Percentiles rank a stretch among this genome's conserved stretches.
Evolutionary conservation across 225 moss, liverwort and hornwort genomes (phyloP).

Genomic region (Pseudoscleropodium purum): DNA sequence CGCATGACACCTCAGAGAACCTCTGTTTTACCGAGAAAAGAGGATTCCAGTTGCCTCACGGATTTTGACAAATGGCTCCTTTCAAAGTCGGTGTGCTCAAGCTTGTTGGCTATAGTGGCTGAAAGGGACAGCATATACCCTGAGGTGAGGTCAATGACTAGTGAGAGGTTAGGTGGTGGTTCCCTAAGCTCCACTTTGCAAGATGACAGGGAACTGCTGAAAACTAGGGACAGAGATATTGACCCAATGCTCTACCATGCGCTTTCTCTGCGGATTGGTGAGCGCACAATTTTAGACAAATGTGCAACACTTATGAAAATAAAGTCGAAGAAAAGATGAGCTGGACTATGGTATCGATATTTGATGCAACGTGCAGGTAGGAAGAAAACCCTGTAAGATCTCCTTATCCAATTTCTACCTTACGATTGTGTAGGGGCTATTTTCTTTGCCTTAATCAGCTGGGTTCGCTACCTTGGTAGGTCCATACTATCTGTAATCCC

Average conservation of each 20-base stretch:
- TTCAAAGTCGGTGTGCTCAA: constrained; percentile 35
- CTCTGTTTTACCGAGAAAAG: not conserved
- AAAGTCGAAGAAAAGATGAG: constrained; percentile 5
- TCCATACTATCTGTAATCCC: not conserved
- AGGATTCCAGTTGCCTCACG: constrained; percentile 4
- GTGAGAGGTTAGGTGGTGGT: constrained; percentile 1
- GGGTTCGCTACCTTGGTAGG: not conserved
- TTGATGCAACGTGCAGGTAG: not conserved
- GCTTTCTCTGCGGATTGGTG: constrained; percentile 49
- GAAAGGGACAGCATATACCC: constrained; percentile 48
- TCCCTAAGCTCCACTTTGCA: constrained; percentile 22
- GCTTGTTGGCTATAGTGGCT: constrained; percentile 36
- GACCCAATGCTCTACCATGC: constrained; percentile 56
- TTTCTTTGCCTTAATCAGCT: not conserved
- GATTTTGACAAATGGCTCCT: constrained; percentile 57
- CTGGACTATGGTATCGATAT: not conserved
- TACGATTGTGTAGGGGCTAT: not conserved
- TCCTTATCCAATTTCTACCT: not conserved
- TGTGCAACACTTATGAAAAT: constrained; percentile 22
- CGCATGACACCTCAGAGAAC: not conserved
- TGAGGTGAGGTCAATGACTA: constrained; percentile 18
- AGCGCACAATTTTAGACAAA: constrained; percentile 56
- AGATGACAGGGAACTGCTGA: constrained; percentile 41
- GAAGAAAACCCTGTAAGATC: not conserved
- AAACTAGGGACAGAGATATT: not conserved